Percentiles rank a stretch among this genome's conserved stretches.
Conservation (phyloP, 2,329 filamentous ascomycete genomes). For the Dactylellina parvicollis region DNA sequence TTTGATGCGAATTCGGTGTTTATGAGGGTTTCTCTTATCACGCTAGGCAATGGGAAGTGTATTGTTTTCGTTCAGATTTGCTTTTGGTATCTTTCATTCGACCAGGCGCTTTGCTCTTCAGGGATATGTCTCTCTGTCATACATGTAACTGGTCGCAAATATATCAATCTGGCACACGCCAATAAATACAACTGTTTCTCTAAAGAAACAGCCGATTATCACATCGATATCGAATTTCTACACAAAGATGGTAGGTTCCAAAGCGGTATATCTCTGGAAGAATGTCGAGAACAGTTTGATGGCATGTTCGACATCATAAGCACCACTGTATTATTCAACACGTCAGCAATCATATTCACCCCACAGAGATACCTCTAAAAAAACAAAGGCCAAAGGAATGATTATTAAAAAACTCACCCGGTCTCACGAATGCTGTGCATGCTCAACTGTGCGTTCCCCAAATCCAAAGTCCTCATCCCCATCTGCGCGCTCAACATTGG, state of each 20-base stretch:
- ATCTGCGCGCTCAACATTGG: constrained; percentile 92
- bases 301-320: constrained; percentile 85
- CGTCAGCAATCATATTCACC: constrained; percentile 5
- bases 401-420: too few relatives aligned
- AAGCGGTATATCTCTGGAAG: constrained; percentile 81
- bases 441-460: constrained; percentile 91
- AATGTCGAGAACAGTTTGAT: constrained; percentile 88
- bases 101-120: not conserved
- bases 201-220: not conserved
- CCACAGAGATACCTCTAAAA: too few relatives aligned
- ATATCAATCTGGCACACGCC: not conserved
- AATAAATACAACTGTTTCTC: not conserved
- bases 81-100: not conserved
- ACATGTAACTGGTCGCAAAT: not conserved
- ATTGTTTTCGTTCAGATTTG: not conserved
- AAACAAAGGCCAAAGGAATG: too few relatives aligned
- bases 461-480: constrained; percentile 86
- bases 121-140: not conserved
- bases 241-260: constrained; percentile 84
- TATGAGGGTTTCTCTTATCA: constrained; percentile 1
- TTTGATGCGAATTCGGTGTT: not conserved
- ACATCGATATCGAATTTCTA: not conserved
- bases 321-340: constrained; percentile 66
- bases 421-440: constrained; percentile 99
- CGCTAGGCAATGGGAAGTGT: not conserved